Evolutionary conservation across 306 rosid species (phyloP).

Genomic region (Glycine soja): DNA sequence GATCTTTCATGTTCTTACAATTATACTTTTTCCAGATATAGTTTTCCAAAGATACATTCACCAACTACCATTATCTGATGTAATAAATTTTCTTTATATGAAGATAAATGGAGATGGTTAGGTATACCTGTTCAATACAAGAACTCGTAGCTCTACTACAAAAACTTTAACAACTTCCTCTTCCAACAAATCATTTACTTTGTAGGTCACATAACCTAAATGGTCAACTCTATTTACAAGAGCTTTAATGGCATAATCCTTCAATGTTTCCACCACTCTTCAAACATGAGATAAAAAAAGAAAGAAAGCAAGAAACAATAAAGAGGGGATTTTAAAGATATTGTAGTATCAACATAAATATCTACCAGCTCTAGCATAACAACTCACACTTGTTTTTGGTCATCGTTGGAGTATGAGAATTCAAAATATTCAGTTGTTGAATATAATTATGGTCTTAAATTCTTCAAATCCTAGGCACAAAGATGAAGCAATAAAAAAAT

Average conservation of each 20-base stretch:
- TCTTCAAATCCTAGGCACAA: constrained; percentile 85
- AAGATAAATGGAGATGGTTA: constrained; percentile 24
- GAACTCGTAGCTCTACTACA: constrained; percentile 84
- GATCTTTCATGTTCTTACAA: constrained; percentile 14
- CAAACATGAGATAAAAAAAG: constrained; percentile 34
- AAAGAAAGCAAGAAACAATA: constrained; percentile 40
- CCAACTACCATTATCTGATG: not conserved
- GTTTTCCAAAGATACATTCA: constrained; percentile 12
- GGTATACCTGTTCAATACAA: constrained; percentile 90
- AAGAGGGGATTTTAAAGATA: constrained; percentile 13
- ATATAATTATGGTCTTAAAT: constrained; percentile 85
- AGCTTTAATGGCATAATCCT: constrained; percentile 96
- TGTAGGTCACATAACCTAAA: constrained; percentile 92
- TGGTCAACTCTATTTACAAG: constrained; percentile 98
- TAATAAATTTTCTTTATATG: constrained; percentile 24
- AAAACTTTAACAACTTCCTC: constrained; percentile 95
- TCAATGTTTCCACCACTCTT: constrained; percentile 94
- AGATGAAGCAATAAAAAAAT: constrained; percentile 39
- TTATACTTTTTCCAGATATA: constrained; percentile 10
- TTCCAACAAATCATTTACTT: constrained; percentile 90
- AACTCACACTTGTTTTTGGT: constrained; percentile 93
- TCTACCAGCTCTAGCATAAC: constrained; percentile 23
- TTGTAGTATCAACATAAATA: constrained; percentile 9
- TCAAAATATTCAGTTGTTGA: constrained; percentile 98
- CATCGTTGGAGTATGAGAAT: constrained; percentile 88